Percentiles rank a stretch among this genome's conserved stretches.
Evolutionary conservation across 2,329 filamentous ascomycete species (phyloP).

Genomic region (Epichloe brachyelytri): DNA sequence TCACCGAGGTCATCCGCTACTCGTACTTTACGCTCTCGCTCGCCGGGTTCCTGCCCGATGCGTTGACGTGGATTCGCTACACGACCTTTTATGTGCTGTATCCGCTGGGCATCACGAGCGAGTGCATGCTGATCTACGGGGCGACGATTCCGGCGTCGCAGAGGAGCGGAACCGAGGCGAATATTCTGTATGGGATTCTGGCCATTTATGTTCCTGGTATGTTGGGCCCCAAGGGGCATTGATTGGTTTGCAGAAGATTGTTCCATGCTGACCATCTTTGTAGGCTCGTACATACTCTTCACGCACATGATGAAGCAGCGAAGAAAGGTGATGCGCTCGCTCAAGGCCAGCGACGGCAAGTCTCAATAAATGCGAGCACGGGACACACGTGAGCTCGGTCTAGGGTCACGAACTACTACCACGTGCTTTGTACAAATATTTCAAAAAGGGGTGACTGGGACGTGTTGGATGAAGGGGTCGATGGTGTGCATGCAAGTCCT

Average conservation of each 20-base stretch:
- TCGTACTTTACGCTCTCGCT: conserved; percentile 75
- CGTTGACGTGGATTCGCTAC: conserved; percentile 72
- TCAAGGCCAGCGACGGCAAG: conserved; percentile 35
- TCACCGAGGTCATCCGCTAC: conserved; percentile 90
- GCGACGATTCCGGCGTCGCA: conserved; percentile 46
- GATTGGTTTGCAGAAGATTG: no score
- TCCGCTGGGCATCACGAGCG: conserved; percentile 79
- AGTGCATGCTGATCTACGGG: conserved; percentile 67
- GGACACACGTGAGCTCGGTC: neutral
- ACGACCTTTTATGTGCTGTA: conserved; percentile 92
- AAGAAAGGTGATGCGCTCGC: conserved; percentile 59
- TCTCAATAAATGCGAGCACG: conserved; percentile 19
- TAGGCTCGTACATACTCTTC: conserved; percentile 70
- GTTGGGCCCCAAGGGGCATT: conserved; percentile 16
- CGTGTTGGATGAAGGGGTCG: no score
- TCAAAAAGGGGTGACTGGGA: no score
- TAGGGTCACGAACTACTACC: neutral
- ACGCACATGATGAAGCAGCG: conserved; percentile 92
- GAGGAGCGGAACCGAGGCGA: conserved; percentile 37
- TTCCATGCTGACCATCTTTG: neutral
- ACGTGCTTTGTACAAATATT: neutral
- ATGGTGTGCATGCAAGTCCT: no score
- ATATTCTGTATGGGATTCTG: conserved; percentile 51
- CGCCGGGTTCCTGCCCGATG: conserved; percentile 44
- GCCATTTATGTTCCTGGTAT: conserved; percentile 68